Evolutionary conservation across 305 asterid species (phyloP), one percentile per base, ranked within the genome.

Genomic region (Fraxinus velutina): DNA sequence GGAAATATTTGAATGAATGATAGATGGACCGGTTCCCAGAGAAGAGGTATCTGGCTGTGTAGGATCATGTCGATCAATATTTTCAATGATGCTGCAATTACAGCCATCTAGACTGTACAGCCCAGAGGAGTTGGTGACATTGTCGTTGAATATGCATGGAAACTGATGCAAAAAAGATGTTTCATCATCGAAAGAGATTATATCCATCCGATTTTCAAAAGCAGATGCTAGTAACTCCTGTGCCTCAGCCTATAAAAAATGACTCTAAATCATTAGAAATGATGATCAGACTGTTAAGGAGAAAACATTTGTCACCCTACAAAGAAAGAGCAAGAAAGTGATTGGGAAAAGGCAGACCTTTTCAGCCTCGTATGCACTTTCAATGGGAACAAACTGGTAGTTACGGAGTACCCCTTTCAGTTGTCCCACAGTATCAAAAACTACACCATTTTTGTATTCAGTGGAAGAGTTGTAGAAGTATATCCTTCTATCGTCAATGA

Each of bases 351-450:
- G 12, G 19, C 75, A 12, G 29, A 86, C 92, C 92, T 88, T 83
- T 7, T 85, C 83, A 33, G 42, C 80, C 21, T 78, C 82, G 24
- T 81, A 85, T 47, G 84, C 62, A 10, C 19, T 44, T 74, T 78
- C 72, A 33, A 52, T 4, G 1, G 80, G 87, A 47, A 75, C 73
- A 44, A 76, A 86, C n/a, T 36, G 87, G 17, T 75, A 32, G 80
- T 82, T 82, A 3, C 32, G 71, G 60, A 88, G 34, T 73, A 82
- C 52, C 73, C 93, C 92, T 36, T 62, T 83, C 7, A 86, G 76
- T 37, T 76, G 73, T 81, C 88, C 91, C 50, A 86, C 86, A 15
- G 19, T 70, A 80, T 88, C 83, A 75, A 87, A 90, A 17, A 75
- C 84, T 62, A 90, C 87, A 1, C 82, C 77, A 34, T 0, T 78